Evolutionary conservation across 805 yeast species (phyloP).

Genomic region (Nakazawaea siamensis): DNA sequence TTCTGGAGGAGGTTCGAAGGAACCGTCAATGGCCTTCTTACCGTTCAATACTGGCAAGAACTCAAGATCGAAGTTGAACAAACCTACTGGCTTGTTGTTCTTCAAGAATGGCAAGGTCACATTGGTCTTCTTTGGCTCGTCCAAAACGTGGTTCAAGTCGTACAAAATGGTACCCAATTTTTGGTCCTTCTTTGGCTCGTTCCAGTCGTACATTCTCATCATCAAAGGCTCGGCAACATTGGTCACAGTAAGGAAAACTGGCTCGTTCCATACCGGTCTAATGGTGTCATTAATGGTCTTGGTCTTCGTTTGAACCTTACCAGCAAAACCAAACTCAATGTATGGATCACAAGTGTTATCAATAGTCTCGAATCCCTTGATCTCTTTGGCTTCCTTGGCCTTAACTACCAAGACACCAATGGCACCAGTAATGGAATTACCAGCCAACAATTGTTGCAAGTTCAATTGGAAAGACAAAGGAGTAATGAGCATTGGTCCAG

Average conservation of each 20-base stretch:
- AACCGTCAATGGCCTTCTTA: slow-evolving; percentile 66
- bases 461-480: slow-evolving; percentile 94
- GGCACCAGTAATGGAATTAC: slow-evolving; percentile 70
- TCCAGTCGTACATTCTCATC: slow-evolving; percentile 66
- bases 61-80: slow-evolving; percentile 57
- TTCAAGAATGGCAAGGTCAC: slow-evolving; percentile 54
- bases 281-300: slow-evolving; percentile 57
- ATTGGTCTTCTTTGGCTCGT: slow-evolving; percentile 39
- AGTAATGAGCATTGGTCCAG: slow-evolving; percentile 79
- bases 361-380: slow-evolving; percentile 60
- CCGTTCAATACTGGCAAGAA: slow-evolving; percentile 70
- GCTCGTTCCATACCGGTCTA: slow-evolving; percentile 82
- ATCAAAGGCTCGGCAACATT: slow-evolving; percentile 79
- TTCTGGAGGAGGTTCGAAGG: slow-evolving; percentile 80
- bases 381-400: slow-evolving; percentile 55
- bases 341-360: slow-evolving; percentile 90
- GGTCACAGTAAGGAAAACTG: slow-evolving; percentile 56
- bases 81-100: slow-evolving; percentile 81
- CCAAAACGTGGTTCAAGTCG: slow-evolving; percentile 60
- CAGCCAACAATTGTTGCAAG: slow-evolving; percentile 82
- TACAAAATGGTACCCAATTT: slow-evolving; percentile 69
- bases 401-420: slow-evolving; percentile 77
- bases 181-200: slow-evolving; percentile 71
- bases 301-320: slow-evolving; percentile 57
- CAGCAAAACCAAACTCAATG: slow-evolving; percentile 58